These are phyloP conservation scores for Zea mays DNA, from an alignment of 176 grass and related monocot genomes.

Conservation along the genomic window Zm-B73-REFERENCE-NAM-5.0 NC_050098.1:151293501-151294000, in stretches of 20 bases:
- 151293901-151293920: conserved; percentile 61
- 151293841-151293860: conserved; percentile 86
- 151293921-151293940: conserved; percentile 66
- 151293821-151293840: conserved; percentile 16
- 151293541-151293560: conserved; percentile 92
- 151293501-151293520: conserved; percentile 97
- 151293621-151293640: conserved; percentile 27
- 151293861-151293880: conserved; percentile 56
- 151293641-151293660: not conserved
- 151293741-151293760: not conserved
- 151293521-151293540: conserved; percentile 96
- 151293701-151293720: not conserved
- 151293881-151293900: conserved; percentile 67
- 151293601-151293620: conserved; percentile 28
- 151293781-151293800: conserved; percentile 7
- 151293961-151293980: conserved; percentile 86
- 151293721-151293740: conserved; percentile 27
- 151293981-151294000: conserved; percentile 55
- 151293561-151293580: conserved; percentile 84
- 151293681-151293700: not conserved
- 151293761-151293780: not conserved
- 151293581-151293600: conserved; percentile 63
- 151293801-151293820: not conserved
- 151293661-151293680: not conserved
- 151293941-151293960: conserved; percentile 77